Base-by-base conservation (phyloP, 1,284 basidiomycete genomes). In the Calocybe gambosa region DNA sequence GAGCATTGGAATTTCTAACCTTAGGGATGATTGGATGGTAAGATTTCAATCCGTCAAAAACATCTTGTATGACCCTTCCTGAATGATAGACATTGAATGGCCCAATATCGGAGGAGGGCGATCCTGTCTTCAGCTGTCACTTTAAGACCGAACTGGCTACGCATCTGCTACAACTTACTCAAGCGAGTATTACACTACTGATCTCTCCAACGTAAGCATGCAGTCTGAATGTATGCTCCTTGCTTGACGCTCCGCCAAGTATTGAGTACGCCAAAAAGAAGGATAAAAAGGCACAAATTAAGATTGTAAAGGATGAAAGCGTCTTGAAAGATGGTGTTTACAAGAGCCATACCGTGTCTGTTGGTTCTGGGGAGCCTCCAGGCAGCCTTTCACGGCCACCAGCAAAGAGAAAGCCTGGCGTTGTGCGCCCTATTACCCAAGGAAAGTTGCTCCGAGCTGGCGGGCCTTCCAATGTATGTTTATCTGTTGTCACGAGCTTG, bases 71-170 rank as follows among this genome's bases (percentile, higher is more conserved):
- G 31, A 36, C 15, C 19, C 10, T 13, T 13, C 43, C 38, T 15
- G 45, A 23, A 23, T 29, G 38, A 37, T 44, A 69, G 68, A 58
- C 58, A 0, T 52, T 70, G 41, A 94, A 94, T 61, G 80, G 85
- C 36, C 82, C 75, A 49, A 70, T 77, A 21, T 78, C 82, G 0
- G 93, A 95, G 65, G 95, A 98, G 63, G 93, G 93, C n/a, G 96
- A 99, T 62, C 93, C 95, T 0, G 74, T 98, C 41, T 77, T 99
- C 59, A 88, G 82, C 51, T 93, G 90, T 57, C 75, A 83, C 55
- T 95, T 99, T 80, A 99, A 99, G 80, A 99, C 96, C 0, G 96
- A 99, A 64, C 74, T 99, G 43, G 75, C 85, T 7, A 80, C 91
- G 9, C 85, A 88, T 56, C 75, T 99, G 36, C 70, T 94, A 49